Evolutionary conservation across 352 stramenopile species (phyloP), one percentile per base, ranked within the genome.

Genomic region (Globisporangium iwayamae): DNA sequence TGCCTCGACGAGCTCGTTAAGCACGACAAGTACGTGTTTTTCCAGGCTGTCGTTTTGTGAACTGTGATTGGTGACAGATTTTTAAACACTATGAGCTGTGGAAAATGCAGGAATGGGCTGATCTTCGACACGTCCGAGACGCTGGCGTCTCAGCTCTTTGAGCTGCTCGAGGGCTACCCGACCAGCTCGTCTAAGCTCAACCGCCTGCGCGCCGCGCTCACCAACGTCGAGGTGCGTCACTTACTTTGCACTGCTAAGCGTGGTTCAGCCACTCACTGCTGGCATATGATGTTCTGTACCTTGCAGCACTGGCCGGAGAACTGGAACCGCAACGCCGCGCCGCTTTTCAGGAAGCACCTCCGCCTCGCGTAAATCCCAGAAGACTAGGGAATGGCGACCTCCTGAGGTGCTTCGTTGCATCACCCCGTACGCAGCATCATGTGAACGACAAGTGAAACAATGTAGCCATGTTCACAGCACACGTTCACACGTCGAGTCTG

Each of bases 1-100:
- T 99, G 95, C 66, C 73, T 99, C n/a, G 70, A 78, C 34, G 98
- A 99, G 73, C 89, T 99, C 10, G 96, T 99, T 11, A 70, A 96
- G 66, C 90, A 99, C 79, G 83, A 90, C 55, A 78, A 87, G 56
- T 98, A 97, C 77, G 93, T 73, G 47, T 2, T 36, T 56, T 4
- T 18, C 11, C 2, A 25, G 13, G 39, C 39, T 47, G 4, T 32
- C 41, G 9, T 11, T 18, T 38, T 8, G 13, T 53, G 14, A 2
- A 7, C 2, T 22, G 1, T 30, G 10, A 28, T 16, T 18, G 10
- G 16, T 7, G 14, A n/a, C 39, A n/a, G 18, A 20, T 51, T 25
- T n/a, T 18, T 25, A 39, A 43, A 41, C 41, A 39, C 25, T 14
- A 56, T 14, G 38, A 7, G 2, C 3, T 14, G 2, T n/a, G 41